Percentiles rank a stretch among this genome's conserved stretches.
Evolutionary conservation across 208 protist genomes (phyloP).

Genomic region (Crithidia mellificae): DNA sequence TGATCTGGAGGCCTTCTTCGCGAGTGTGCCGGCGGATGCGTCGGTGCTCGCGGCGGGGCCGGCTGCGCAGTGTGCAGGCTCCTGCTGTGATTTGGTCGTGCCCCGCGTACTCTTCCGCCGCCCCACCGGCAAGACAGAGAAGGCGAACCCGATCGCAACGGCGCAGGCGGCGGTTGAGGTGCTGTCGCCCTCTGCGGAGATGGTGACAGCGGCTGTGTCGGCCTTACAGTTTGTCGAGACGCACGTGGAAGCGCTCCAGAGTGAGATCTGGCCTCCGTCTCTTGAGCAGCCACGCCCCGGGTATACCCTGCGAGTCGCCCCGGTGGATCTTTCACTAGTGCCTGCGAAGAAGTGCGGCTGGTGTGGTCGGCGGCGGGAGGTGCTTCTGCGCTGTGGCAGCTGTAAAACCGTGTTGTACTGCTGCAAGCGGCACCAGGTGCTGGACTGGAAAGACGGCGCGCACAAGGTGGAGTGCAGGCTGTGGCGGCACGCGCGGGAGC

Average conservation of each 20-base stretch:
- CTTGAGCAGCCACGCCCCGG: neutral
- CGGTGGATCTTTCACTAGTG: slow-evolving; percentile 18
- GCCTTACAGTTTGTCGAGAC: slow-evolving; percentile 51
- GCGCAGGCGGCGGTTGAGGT: slow-evolving; percentile 44
- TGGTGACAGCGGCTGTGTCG: slow-evolving; percentile 39
- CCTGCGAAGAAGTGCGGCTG: slow-evolving; percentile 47
- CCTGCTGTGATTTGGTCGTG: slow-evolving; percentile 60
- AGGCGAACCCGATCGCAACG: slow-evolving; percentile 61
- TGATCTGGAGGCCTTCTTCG: slow-evolving; percentile 61
- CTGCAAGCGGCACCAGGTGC: slow-evolving; percentile 67
- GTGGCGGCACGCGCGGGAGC: slow-evolving; percentile 49
- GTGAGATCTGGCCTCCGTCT: neutral
- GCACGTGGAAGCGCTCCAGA: slow-evolving; percentile 24
- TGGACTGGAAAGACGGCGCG: slow-evolving; percentile 69
- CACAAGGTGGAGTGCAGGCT: slow-evolving; percentile 64
- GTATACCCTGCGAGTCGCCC: slow-evolving; percentile 30
- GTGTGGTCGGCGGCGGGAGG: slow-evolving; percentile 65
- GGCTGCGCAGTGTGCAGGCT: slow-evolving; percentile 47
- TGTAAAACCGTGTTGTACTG: slow-evolving; percentile 82
- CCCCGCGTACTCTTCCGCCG: slow-evolving; percentile 62
- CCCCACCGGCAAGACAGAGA: slow-evolving; percentile 50
- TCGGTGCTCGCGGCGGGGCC: neutral
- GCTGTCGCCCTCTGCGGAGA: slow-evolving; percentile 33
- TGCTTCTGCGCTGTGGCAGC: slow-evolving; percentile 65
- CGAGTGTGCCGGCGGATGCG: slow-evolving; percentile 16